Conservation (phyloP, 441 rosid species). For the Eruca vesicaria region DNA sequence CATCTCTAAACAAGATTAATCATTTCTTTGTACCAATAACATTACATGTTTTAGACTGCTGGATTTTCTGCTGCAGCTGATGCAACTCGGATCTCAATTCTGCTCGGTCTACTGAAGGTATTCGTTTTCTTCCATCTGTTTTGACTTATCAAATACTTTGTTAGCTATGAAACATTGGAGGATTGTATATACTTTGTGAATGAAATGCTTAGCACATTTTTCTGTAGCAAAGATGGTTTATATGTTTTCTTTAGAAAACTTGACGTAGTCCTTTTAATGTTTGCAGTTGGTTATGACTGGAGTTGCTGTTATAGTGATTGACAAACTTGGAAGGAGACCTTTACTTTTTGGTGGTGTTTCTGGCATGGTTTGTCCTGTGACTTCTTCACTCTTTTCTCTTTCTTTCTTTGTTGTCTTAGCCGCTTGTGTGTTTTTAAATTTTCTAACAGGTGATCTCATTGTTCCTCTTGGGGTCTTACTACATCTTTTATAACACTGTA, state of each 20-base stretch:
- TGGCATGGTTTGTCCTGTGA: constrained; percentile 67
- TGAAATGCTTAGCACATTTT: background rate
- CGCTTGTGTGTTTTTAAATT: background rate
- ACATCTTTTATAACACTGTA: constrained; percentile 63
- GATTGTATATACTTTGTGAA: background rate
- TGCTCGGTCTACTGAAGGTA: constrained; percentile 89
- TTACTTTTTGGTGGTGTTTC: constrained; percentile 89
- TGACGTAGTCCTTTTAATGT: constrained; percentile 18
- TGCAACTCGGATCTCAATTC: constrained; percentile 94
- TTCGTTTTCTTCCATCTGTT: constrained; percentile 2
- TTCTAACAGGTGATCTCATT: constrained; percentile 72
- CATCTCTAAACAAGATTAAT: constrained; percentile 7
- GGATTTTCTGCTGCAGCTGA: constrained; percentile 95
- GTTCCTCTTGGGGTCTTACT: constrained; percentile 93
- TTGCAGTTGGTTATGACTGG: constrained; percentile 93
- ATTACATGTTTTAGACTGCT: constrained; percentile 62
- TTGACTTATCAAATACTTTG: constrained; percentile 1
- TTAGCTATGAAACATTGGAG: background rate
- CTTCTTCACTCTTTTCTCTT: background rate
- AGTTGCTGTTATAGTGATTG: constrained; percentile 76
- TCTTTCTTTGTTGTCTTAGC: background rate
- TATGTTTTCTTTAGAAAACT: background rate
- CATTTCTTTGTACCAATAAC: constrained; percentile 28
- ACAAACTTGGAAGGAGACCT: constrained; percentile 95
- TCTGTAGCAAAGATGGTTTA: background rate